A percentile compares a stretch with the other conserved stretches of the same genome.
Conservation (phyloP, 352 stramenopile species). For the Pythium aphanidermatum region DNA sequence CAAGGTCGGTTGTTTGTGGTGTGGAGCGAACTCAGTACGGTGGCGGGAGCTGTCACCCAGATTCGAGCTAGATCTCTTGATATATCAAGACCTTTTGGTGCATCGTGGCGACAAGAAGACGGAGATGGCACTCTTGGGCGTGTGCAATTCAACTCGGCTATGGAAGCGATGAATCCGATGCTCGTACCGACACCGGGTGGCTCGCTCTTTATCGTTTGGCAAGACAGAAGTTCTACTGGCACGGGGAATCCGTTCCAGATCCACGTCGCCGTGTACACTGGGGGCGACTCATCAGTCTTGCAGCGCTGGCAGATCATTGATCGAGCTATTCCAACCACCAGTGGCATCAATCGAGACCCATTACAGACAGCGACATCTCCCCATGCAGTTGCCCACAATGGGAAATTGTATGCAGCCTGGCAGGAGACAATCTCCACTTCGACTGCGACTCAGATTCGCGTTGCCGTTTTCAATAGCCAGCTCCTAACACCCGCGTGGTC, state of each 20-base stretch:
- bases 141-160: conserved; percentile 39
- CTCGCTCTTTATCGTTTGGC: conserved; percentile 44
- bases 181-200: conserved; percentile 21
- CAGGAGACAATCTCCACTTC: conserved; percentile 27
- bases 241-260: conserved; percentile 38
- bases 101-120: conserved; percentile 37
- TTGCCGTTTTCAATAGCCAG: conserved; percentile 45
- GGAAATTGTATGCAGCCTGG: conserved; percentile 55
- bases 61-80: conserved; percentile 42
- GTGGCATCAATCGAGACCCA: conserved; percentile 42
- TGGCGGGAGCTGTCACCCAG: conserved; percentile 17
- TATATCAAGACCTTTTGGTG: conserved; percentile 22
- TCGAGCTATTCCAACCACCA: conserved; percentile 6
- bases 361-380: conserved; percentile 29
- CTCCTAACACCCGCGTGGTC: conserved; percentile 34
- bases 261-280: conserved; percentile 31
- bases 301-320: conserved; percentile 42
- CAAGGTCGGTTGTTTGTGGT: conserved; percentile 28
- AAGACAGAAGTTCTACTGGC: conserved; percentile 25
- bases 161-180: conserved; percentile 29
- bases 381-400: conserved; percentile 21
- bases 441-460: conserved; percentile 33
- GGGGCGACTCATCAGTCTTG: conserved; percentile 14
- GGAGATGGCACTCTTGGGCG: conserved; percentile 20
- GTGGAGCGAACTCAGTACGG: conserved; percentile 39